phyloP scores from a whole-genome alignment of 352 stramenopile genomes.

The Phytopythium aichiense region DNA sequence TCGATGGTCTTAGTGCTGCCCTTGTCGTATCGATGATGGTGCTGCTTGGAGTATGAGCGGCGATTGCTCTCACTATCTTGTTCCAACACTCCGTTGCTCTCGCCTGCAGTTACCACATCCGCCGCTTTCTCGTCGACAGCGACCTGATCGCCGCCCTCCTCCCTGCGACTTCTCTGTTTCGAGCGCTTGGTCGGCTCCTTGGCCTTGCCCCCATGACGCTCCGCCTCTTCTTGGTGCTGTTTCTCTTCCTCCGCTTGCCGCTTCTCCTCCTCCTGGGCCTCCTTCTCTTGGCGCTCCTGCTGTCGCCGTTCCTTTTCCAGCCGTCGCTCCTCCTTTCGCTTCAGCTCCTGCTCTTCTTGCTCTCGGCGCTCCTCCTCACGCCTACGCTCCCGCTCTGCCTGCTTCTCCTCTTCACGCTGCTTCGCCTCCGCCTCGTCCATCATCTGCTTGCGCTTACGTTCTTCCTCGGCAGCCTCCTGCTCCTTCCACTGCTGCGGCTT shows the following conservation, averaged over 20 bases:
- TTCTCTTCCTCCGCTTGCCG: constrained; percentile 13
- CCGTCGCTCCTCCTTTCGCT: constrained; percentile 14
- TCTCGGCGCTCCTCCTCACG: constrained; percentile 19
- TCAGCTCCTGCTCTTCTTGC: constrained; percentile 21
- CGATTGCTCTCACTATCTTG: background rate
- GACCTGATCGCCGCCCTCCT: background rate
- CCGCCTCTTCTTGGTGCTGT: background rate
- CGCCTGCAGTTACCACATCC: background rate
- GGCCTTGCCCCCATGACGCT: background rate
- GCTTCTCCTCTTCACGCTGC: constrained; percentile 18
- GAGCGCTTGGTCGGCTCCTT: constrained; percentile 1
- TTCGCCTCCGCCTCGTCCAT: constrained; percentile 24
- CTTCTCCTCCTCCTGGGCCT: constrained; percentile 10
- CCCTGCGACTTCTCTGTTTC: background rate
- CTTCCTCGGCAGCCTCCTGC: constrained; percentile 24
- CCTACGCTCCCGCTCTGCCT: constrained; percentile 17
- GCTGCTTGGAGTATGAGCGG: background rate
- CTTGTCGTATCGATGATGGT: background rate
- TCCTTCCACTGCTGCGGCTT: constrained; percentile 25
- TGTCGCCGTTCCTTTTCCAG: constrained; percentile 13
- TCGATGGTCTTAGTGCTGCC: background rate
- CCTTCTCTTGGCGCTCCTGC: constrained; percentile 10
- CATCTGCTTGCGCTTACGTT: constrained; percentile 32
- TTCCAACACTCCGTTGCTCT: background rate
- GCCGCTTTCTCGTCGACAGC: background rate